phyloP scores from a whole-genome alignment of 2,329 filamentous ascomycete species.

The Xylaria arbuscula region DNA sequence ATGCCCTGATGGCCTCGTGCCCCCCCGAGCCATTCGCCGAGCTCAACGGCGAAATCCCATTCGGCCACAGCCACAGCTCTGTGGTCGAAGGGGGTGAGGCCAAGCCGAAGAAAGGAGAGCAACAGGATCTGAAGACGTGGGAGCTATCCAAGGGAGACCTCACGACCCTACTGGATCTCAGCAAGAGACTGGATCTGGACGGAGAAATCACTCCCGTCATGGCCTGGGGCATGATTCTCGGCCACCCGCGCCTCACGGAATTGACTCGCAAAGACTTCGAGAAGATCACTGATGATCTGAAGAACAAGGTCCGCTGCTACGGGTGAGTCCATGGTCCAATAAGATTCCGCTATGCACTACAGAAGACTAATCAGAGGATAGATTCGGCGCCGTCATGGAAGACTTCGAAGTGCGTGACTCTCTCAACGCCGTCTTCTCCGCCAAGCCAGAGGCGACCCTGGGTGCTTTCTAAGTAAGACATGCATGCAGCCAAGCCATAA shows the following conservation, averaged over 20 bases:
- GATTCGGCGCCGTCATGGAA: conserved; percentile 73
- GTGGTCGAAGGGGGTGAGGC: conserved; percentile 47
- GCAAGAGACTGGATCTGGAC: conserved; percentile 82
- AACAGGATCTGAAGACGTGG: conserved; percentile 75
- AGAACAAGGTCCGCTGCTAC: conserved; percentile 88
- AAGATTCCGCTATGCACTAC: background rate
- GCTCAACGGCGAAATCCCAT: conserved; percentile 62
- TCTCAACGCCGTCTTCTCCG: conserved; percentile 74
- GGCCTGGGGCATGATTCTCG: conserved; percentile 87
- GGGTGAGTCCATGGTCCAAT: conserved; percentile 68
- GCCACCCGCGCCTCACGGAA: conserved; percentile 74
- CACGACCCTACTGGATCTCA: conserved; percentile 84
- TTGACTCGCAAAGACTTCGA: conserved; percentile 76
- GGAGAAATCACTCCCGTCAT: conserved; percentile 95
- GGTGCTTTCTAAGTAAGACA: conserved; percentile 37
- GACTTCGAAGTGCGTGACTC: conserved; percentile 81
- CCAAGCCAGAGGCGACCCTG: conserved; percentile 58
- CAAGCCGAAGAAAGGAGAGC: conserved; percentile 57
- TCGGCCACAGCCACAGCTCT: conserved; percentile 57
- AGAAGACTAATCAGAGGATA: conserved; percentile 47
- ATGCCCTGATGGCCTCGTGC: conserved; percentile 93
- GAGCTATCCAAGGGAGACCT: conserved; percentile 82
- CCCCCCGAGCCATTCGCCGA: conserved; percentile 74
- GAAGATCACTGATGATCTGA: conserved; percentile 77
- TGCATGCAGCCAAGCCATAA: conserved; percentile 9